phyloP scores from a whole-genome alignment of 495 filamentous ascomycete species.

The Hypoxylon cercidicola region DNA sequence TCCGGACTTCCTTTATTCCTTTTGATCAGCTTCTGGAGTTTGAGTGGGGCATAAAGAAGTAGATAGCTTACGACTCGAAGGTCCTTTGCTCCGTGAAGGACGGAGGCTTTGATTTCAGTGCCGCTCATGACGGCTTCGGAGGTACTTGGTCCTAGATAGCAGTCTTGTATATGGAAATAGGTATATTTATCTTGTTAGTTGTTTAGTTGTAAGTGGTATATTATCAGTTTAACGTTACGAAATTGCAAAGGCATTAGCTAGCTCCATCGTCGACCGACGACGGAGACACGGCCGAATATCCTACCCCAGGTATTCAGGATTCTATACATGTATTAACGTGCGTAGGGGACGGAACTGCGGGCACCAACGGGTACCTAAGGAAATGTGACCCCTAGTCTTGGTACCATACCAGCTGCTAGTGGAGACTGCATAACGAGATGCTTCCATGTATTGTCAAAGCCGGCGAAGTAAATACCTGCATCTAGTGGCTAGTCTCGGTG shows the following conservation, averaged over 20 bases:
- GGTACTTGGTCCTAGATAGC: neutral
- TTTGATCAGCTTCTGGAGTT: neutral
- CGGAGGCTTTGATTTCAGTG: conserved; percentile 66
- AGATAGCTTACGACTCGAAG: conserved; percentile 73
- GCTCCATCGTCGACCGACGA: conserved; percentile 19
- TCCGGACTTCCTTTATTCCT: conserved; percentile 57
- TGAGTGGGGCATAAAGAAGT: neutral
- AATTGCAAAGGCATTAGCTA: neutral
- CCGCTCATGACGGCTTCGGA: conserved; percentile 22
- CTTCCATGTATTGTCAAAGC: conserved; percentile 18
- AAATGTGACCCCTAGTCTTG: neutral
- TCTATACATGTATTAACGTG: conserved; percentile 1
- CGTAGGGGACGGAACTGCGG: conserved; percentile 16
- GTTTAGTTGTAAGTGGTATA: no score
- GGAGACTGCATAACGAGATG: conserved; percentile 2
- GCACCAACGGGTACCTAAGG: conserved; percentile 18
- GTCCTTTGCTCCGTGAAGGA: conserved; percentile 75
- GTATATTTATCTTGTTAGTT: no score
- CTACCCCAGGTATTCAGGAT: no score
- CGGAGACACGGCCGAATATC: no score
- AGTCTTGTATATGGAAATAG: no score
- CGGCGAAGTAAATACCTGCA: conserved; percentile 16
- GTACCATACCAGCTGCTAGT: conserved; percentile 10
- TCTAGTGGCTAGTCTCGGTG: conserved; percentile 23
- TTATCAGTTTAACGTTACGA: neutral